Base-by-base conservation (phyloP, 2,329 filamentous ascomycete genomes). In the Blastomyces parvus region DNA sequence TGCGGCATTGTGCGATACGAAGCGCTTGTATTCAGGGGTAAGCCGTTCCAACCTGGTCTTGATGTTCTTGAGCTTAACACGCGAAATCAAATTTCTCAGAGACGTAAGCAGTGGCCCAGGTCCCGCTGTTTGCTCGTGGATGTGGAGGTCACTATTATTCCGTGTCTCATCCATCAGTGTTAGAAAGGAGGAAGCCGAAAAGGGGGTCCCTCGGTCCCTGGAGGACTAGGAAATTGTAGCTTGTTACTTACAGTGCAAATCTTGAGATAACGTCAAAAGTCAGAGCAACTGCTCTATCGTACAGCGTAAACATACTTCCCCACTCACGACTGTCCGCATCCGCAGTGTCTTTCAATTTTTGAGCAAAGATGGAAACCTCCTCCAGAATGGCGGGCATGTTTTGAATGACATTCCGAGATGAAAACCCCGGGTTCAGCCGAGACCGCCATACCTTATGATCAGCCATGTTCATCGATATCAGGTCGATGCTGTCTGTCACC, bases 401-500 rank as follows among this genome's bases (percentile, higher is more conserved):
- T 22, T 50, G 46, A 27, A 50, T 25, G 22, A 50, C 9, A 22
- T 50, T 50, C 46, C n/a, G 22, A 13, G 22, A 50, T 9, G 22
- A 50, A 50, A 50, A 50, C 11, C 46, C 46, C 46, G 22, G 46
- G n/a, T 50, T 50, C 46, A 27, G 22, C n/a, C 36, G 11, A 22
- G 50, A 56, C 17, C 60, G 50, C 60, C 60, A 62, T 33, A 62
- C 17, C 30, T 62, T 57, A 56, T 62, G 50, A 30, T 46, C 60
- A 22, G 60, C 50, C 36, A 62, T 57, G 22, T 62, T 57, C 60
- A 62, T 62, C 2, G 60, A 62, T 62, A 62, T 57, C 22, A 62
- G n/a, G 38, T 62, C 60, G 22, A 62, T 62, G 3, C 60, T 50
- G n/a, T 57, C 60, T 25, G 60, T 56, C 36, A 62, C 50, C n/a